Base-by-base conservation (phyloP, 2,329 filamentous ascomycete species). In the Alternaria hordeiaustralica region DNA sequence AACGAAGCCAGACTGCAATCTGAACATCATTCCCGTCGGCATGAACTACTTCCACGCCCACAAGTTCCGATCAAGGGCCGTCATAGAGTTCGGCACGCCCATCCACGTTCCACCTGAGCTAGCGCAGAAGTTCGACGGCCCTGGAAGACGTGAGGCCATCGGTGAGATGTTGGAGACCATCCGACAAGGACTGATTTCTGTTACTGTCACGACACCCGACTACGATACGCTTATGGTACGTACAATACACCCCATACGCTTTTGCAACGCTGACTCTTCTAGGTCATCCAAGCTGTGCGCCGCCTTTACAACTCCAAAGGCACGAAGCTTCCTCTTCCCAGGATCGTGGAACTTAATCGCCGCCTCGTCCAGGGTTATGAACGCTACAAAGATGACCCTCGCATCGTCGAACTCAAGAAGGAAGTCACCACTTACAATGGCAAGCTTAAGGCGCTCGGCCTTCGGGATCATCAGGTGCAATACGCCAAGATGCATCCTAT, bases 11-110 rank as follows among this genome's bases (percentile, higher is more conserved):
- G 87, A 95, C 68, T 97, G 93, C 76, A 93, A 92, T 28, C 84
- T 99, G 65, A 96, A 94, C 81, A 97, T 99, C 72, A 93, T 99
- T 23, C 96, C 96, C 4, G 94, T 96, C 55, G 95, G 95, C 73
- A 97, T 99, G 95, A 99, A 99, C 81, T 99, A 99, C 82, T 99
- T 99, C 82, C 95, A 98, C 81, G 92, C 95, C 0, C 95, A 99
- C 86, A 99, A 98, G 80, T 99, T 99, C 82, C 91, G 95, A 49
- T 98, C 95, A 67, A 89, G 96, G 77, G 96, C 95, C 36, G 95
- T 99, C 5, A 90, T 98, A 64, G 96, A 99, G 77, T 99, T 98
- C 73, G 96, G 96, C 9, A 90, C 89, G 25, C 94, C 96, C 0
- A 90, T 98, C 66, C 92, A 97, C 69, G 89, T 98, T 10, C 91